phyloP scores from a whole-genome alignment of 1,284 basidiomycete species.

The Sporisorium reilianum region DNA sequence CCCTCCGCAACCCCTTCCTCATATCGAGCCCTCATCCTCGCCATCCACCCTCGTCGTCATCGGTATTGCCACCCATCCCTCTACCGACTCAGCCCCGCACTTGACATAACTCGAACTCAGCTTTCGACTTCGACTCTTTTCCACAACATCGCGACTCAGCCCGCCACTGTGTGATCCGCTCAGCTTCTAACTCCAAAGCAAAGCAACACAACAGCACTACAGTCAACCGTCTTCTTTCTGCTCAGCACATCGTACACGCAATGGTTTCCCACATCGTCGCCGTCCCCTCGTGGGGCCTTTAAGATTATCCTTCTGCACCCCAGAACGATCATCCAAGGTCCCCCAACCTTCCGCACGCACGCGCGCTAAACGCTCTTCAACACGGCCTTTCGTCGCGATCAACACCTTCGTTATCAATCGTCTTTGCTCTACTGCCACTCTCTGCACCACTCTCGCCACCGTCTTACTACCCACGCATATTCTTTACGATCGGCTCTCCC shows the following conservation, averaged over 20 bases:
- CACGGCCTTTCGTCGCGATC: constrained; percentile 10
- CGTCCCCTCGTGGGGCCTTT: constrained; percentile 46
- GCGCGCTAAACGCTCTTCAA: constrained; percentile 11
- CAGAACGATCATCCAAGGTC: constrained; percentile 33
- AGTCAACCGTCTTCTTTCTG: neutral
- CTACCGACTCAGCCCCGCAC: constrained; percentile 8
- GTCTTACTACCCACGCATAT: neutral
- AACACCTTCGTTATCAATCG: neutral
- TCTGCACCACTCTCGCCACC: neutral
- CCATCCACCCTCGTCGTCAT: neutral
- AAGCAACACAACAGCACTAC: neutral
- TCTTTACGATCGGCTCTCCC: constrained; percentile 4
- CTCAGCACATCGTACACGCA: constrained; percentile 6
- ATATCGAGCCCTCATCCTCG: constrained; percentile 1
- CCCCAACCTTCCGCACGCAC: constrained; percentile 7
- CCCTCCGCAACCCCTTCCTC: neutral
- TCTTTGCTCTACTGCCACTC: neutral
- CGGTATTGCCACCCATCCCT: constrained; percentile 11
- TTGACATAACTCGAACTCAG: constrained; percentile 11
- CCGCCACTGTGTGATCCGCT: constrained; percentile 11
- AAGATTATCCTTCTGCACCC: constrained; percentile 28
- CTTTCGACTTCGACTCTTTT: constrained; percentile 7
- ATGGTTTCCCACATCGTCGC: constrained; percentile 33
- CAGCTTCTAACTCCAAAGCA: neutral
- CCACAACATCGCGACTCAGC: constrained; percentile 27